Base-by-base conservation (phyloP, 2,329 filamentous ascomycete genomes). In the Paecilomyces sp. region DNA sequence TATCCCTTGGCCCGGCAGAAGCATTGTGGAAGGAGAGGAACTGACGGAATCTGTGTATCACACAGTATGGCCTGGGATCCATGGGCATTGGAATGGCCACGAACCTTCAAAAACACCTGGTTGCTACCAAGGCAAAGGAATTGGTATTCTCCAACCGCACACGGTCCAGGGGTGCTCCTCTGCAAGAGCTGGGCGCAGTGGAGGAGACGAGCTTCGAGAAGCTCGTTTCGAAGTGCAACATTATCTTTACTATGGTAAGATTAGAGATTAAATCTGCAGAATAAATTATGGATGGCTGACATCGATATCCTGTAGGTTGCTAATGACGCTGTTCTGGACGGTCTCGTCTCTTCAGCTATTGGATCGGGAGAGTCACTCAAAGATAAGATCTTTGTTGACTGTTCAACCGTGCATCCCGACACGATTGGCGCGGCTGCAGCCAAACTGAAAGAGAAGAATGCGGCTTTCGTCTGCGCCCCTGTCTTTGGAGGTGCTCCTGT, bases 351-450 rank as follows among this genome's bases (percentile, higher is more conserved):
- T 13, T 65, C 69, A 5, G 67, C 67, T 1, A 56, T 68, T 54
- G 65, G 58, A 41, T 69, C 63, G 3, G 67, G 66, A 3, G 65
- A 67, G 13, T 66, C 71, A 0, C 67, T 89, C 34, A 80, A 80
- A 31, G 88, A 87, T 64, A 96, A 95, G 79, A 79, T 95, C 36
- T 88, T 96, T 65, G 84, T 96, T 18, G 91, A 96, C 69, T 92
- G 88, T 80, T 93, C 90, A 3, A 96, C 92, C 6, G 85, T 96
- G 36, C 89, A 93, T 69, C 91, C 92, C 0, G 85, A 91, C 56
- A 91, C 89, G 1, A 73, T 76, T 9, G 66, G 68, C 1, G 61
- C 66, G 0, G 69, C 75, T 1, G 67, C 72, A 7, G 64, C 70
- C 8, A 64, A 72, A 58, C 65, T 79, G 7, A 66, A 68, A 34